Conservation (phyloP, 495 filamentous ascomycete genomes). For the Aspergillus asperescens region DNA sequence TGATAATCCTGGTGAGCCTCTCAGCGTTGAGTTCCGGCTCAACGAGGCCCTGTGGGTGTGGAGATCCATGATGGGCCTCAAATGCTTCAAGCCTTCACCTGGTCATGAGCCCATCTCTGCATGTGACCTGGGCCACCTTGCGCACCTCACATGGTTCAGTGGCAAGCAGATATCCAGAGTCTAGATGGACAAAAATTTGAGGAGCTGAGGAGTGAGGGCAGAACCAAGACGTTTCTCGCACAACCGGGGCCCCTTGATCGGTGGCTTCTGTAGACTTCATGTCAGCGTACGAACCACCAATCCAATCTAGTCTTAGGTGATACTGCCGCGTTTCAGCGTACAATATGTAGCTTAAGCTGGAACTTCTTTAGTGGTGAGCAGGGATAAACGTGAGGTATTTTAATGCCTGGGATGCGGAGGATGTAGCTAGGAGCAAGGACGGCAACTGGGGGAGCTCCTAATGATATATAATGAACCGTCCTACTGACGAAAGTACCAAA, state of each 20-base stretch:
- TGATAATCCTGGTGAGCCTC: constrained; percentile 8
- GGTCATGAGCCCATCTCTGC: constrained; percentile 9
- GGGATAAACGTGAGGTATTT: neutral
- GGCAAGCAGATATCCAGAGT: neutral
- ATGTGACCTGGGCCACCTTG: constrained; percentile 1
- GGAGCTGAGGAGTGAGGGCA: no score
- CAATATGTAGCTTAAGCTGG: neutral
- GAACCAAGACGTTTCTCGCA: neutral
- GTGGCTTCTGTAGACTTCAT: neutral
- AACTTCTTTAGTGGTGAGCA: neutral
- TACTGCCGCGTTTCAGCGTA: neutral
- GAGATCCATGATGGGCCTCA: neutral
- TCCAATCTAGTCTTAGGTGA: neutral
- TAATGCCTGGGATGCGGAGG: neutral
- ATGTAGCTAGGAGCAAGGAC: no score
- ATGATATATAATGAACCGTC: neutral
- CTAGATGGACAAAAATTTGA: neutral
- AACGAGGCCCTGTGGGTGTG: constrained; percentile 1
- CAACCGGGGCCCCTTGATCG: neutral
- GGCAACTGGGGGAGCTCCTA: no score
- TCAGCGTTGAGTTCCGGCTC: neutral
- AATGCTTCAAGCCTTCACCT: neutral
- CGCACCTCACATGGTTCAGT: constrained; percentile 7
- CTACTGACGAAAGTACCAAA: neutral
- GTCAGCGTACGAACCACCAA: neutral